Percentiles rank a stretch among this genome's conserved stretches.
These are phyloP conservation scores for Leptomonas seymouri DNA, from an alignment of 208 protist species.

Conservation along the genomic window DNA sequence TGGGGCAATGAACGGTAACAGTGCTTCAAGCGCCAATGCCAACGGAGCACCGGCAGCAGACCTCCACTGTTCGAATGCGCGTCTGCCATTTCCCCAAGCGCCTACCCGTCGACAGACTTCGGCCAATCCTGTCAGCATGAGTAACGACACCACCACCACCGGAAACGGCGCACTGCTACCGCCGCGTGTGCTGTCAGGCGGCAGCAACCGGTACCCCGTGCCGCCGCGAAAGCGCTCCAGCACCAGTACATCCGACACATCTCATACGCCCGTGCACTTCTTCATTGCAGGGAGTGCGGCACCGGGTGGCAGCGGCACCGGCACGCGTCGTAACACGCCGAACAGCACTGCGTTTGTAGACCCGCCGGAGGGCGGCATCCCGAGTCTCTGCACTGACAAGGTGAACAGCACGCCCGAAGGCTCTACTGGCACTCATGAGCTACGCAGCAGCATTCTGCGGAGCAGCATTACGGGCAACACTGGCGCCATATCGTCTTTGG, in stretches of 20 bases:
- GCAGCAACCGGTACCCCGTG: background rate
- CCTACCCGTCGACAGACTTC: conserved; percentile 1
- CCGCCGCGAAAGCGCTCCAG: conserved; percentile 3
- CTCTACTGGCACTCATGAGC: background rate
- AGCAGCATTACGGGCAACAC: background rate
- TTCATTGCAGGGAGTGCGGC: background rate
- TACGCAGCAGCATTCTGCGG: conserved; percentile 11
- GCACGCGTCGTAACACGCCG: conserved; percentile 12
- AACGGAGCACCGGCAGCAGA: background rate
- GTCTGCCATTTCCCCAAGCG: background rate
- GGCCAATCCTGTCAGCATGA: background rate
- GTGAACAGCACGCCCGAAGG: background rate
- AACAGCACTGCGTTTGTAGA: conserved; percentile 15
- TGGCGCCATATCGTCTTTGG: conserved; percentile 1
- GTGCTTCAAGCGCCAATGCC: background rate
- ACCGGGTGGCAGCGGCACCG: background rate
- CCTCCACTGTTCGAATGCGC: background rate
- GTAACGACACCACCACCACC: background rate
- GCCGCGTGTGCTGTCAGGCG: background rate
- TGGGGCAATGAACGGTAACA: background rate
- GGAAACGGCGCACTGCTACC: background rate
- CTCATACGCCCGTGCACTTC: conserved; percentile 10
- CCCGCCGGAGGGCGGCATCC: conserved; percentile 1
- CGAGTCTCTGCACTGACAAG: background rate
- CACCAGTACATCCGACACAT: conserved; percentile 7